Conservation (phyloP, 2,329 filamentous ascomycete genomes). For the Bipolaris gigantea region DNA sequence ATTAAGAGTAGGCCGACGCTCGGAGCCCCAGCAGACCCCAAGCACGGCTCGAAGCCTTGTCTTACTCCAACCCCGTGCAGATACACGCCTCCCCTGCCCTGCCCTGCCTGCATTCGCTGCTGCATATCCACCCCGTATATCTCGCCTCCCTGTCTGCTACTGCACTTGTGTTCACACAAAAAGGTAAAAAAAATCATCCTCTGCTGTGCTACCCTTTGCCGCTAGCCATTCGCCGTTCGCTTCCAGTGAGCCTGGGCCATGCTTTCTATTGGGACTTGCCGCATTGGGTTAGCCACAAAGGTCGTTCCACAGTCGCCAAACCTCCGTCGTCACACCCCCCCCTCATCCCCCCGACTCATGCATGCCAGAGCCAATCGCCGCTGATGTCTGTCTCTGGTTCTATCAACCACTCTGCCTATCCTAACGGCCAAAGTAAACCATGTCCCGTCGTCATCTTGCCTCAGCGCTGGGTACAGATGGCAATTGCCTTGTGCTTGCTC, state of each 20-base stretch:
- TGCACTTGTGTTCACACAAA: neutral
- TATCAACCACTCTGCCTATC: conserved; percentile 17
- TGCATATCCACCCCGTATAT: conserved; percentile 1
- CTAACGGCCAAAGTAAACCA: conserved; percentile 7
- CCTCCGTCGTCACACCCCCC: conserved; percentile 31
- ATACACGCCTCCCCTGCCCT: conserved; percentile 7
- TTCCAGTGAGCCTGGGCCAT: conserved; percentile 11
- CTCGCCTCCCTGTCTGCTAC: conserved; percentile 10
- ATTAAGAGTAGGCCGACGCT: conserved; percentile 18
- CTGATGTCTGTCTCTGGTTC: conserved; percentile 2
- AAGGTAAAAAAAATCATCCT: conserved; percentile 12
- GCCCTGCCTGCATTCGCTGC: conserved; percentile 12
- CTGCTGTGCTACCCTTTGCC: neutral
- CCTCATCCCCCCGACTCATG: conserved; percentile 45
- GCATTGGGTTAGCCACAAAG: conserved; percentile 16
- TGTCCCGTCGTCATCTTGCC: conserved; percentile 7
- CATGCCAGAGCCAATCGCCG: conserved; percentile 26
- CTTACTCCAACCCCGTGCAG: conserved; percentile 4
- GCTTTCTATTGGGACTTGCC: conserved; percentile 12
- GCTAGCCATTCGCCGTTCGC: conserved; percentile 15
- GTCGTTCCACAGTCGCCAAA: conserved; percentile 29
- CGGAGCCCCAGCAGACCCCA: conserved; percentile 21
- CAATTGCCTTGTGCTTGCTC: neutral
- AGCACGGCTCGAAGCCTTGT: conserved; percentile 32
- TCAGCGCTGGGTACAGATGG: conserved; percentile 2